Percentiles rank a stretch among this genome's conserved stretches.
Conservation (phyloP, 441 rosid species). For the Gossypium davidsonii region DNA sequence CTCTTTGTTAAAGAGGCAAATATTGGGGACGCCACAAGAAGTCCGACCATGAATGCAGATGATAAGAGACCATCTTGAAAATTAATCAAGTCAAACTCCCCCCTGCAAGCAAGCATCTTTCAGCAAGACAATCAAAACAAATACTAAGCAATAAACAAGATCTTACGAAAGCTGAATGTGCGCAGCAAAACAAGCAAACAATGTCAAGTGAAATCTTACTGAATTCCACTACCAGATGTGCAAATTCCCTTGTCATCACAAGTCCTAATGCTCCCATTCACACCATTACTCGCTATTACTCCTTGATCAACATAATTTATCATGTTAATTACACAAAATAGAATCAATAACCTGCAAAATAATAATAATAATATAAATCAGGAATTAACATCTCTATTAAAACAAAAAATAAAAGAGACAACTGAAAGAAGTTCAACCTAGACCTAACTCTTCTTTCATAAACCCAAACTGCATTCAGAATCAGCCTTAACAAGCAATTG, state of each 20-base stretch:
- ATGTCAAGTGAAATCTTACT: slow-evolving; percentile 31
- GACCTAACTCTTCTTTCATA: background rate
- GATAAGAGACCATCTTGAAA: slow-evolving; percentile 62
- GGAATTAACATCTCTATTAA: slow-evolving; percentile 1
- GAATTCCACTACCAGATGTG: slow-evolving; percentile 57
- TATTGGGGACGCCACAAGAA: slow-evolving; percentile 62
- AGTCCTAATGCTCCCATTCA: slow-evolving; percentile 42
- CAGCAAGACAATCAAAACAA: background rate
- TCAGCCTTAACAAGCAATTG: background rate
- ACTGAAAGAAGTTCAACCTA: background rate
- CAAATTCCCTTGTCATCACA: slow-evolving; percentile 57
- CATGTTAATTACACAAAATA: slow-evolving; percentile 57
- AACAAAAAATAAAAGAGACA: background rate
- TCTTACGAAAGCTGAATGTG: background rate
- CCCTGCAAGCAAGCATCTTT: slow-evolving; percentile 34
- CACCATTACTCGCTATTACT: slow-evolving; percentile 70
- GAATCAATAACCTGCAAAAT: slow-evolving; percentile 39
- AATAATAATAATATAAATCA: background rate
- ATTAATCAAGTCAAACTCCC: slow-evolving; percentile 52
- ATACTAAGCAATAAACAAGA: background rate
- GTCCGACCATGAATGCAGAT: slow-evolving; percentile 72
- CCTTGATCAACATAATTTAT: slow-evolving; percentile 63
- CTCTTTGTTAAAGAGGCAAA: slow-evolving; percentile 60
- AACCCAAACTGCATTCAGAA: slow-evolving; percentile 1
- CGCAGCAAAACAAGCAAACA: background rate